These are phyloP conservation scores for Gnomoniopsis sp. DNA, from an alignment of 2,329 filamentous ascomycete genomes.

Conservation along the genomic window DNA sequence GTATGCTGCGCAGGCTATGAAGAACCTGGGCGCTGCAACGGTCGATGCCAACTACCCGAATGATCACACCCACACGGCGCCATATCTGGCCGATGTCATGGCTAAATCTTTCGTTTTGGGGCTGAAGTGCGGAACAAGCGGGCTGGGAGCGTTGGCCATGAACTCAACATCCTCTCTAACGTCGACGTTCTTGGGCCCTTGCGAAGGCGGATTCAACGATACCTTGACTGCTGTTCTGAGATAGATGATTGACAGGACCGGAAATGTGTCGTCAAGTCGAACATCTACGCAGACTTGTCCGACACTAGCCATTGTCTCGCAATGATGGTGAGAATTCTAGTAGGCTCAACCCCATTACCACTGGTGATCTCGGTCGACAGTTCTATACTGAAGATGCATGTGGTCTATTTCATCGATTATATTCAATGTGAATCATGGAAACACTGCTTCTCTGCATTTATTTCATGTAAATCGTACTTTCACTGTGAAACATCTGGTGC, in stretches of 20 bases:
- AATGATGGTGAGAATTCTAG: too few relatives aligned
- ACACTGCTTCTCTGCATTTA: too few relatives aligned
- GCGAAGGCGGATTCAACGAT: neutral
- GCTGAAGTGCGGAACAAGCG: constrained; percentile 17
- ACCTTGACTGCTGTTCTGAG: neutral
- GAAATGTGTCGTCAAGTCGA: neutral
- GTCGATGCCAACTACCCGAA: constrained; percentile 16
- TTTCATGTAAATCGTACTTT: neutral
- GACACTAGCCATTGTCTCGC: too few relatives aligned
- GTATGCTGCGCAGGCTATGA: constrained; percentile 15
- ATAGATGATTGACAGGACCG: neutral
- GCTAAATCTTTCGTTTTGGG: constrained; percentile 17
- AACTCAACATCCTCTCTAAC: neutral
- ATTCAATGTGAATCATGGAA: too few relatives aligned
- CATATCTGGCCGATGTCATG: constrained; percentile 17
- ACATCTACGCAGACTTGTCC: neutral
- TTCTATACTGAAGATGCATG: too few relatives aligned
- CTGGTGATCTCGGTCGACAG: too few relatives aligned
- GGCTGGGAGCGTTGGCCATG: neutral
- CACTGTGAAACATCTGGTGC: neutral
- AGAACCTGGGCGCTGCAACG: constrained; percentile 8
- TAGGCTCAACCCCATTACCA: too few relatives aligned
- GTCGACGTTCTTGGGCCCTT: neutral
- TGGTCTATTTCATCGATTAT: too few relatives aligned
- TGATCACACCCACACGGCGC: constrained; percentile 18